These are phyloP conservation scores for Hypoxylon sp. DNA, from an alignment of 2,329 filamentous ascomycete species.

Conservation along the genomic window DNA sequence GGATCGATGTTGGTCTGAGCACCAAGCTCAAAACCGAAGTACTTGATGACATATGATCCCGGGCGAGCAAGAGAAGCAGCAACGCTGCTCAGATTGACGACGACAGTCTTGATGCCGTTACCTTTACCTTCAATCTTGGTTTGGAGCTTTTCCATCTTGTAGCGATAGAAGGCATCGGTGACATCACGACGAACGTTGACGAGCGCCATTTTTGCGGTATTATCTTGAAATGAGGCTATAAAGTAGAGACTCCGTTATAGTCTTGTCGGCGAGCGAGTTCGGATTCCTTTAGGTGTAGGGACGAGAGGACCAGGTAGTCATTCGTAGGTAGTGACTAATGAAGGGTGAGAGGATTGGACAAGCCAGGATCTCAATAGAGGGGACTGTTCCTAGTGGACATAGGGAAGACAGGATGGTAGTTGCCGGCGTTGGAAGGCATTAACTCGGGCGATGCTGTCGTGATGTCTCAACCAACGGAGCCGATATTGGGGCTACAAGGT, in stretches of 20 bases:
- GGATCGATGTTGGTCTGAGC: slow-evolving; percentile 99
- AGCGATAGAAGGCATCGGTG: slow-evolving; percentile 98
- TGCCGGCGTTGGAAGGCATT: slow-evolving; percentile 68
- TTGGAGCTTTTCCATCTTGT: slow-evolving; percentile 99
- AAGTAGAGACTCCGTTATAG: slow-evolving; percentile 33
- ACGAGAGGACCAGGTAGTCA: slow-evolving; percentile 46
- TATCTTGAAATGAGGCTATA: slow-evolving; percentile 42
- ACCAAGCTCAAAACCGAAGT: slow-evolving; percentile 98
- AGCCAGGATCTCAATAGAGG: slow-evolving; percentile 66
- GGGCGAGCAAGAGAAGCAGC: slow-evolving; percentile 92
- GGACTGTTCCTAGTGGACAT: slow-evolving; percentile 68
- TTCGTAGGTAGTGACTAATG: slow-evolving; percentile 51
- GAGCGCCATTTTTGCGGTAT: slow-evolving; percentile 85
- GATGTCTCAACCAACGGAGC: slow-evolving; percentile 87
- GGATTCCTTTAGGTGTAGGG: slow-evolving; percentile 42
- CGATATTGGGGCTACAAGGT: slow-evolving; percentile 89
- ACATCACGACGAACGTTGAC: slow-evolving; percentile 99
- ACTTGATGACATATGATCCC: slow-evolving; percentile 97
- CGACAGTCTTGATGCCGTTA: slow-evolving; percentile 99
- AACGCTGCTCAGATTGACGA: slow-evolving; percentile 96
- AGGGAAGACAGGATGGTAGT: slow-evolving; percentile 63
- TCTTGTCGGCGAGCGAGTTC: slow-evolving; percentile 35
- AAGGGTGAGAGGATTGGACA: slow-evolving; percentile 55
- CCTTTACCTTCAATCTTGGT: slow-evolving; percentile 99
- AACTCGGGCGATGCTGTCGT: slow-evolving; percentile 60